Evolutionary conservation across 768 basidiomycete genomes (phyloP).

Genomic region (Lactarius tabidus): DNA sequence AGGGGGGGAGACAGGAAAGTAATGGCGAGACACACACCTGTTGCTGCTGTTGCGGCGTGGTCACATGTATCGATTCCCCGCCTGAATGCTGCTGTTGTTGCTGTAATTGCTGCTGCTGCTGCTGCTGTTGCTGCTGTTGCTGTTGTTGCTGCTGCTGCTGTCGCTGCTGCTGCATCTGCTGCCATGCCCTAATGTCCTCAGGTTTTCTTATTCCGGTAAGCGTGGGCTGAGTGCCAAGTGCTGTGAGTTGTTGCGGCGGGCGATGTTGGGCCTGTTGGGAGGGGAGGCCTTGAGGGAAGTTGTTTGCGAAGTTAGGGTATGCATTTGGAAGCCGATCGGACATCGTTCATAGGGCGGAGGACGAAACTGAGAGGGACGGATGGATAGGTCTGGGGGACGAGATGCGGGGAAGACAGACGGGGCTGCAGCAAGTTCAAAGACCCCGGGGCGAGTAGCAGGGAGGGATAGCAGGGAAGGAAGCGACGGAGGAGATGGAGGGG

Average conservation of each 20-base stretch:
- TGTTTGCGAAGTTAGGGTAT: conserved; percentile 20
- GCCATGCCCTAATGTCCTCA: conserved; percentile 19
- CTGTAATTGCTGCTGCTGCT: conserved; percentile 8
- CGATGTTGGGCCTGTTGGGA: conserved; percentile 24
- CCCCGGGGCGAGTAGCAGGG: conserved; percentile 16
- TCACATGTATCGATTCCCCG: conserved; percentile 18
- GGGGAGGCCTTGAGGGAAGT: conserved; percentile 17
- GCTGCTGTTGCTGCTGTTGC: conserved; percentile 12
- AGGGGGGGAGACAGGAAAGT: neutral
- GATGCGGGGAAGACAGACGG: neutral
- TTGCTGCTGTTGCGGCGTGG: conserved; percentile 5
- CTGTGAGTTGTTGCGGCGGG: conserved; percentile 16
- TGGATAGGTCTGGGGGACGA: conserved; percentile 13
- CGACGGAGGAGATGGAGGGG: conserved; percentile 24
- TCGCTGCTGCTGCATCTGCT: conserved; percentile 16
- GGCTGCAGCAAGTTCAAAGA: neutral
- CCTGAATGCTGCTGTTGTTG: conserved; percentile 20
- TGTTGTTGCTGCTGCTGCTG: conserved; percentile 17
- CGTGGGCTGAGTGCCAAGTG: conserved; percentile 17
- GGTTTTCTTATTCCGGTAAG: conserved; percentile 22
- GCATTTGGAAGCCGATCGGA: conserved; percentile 25
- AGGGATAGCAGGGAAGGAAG: conserved; percentile 13
- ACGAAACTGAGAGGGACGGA: conserved; percentile 15
- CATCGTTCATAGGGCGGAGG: conserved; percentile 27
- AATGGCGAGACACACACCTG: conserved; percentile 13